phyloP scores from a whole-genome alignment of 306 rosid genomes.

The Urtica urens region DNA sequence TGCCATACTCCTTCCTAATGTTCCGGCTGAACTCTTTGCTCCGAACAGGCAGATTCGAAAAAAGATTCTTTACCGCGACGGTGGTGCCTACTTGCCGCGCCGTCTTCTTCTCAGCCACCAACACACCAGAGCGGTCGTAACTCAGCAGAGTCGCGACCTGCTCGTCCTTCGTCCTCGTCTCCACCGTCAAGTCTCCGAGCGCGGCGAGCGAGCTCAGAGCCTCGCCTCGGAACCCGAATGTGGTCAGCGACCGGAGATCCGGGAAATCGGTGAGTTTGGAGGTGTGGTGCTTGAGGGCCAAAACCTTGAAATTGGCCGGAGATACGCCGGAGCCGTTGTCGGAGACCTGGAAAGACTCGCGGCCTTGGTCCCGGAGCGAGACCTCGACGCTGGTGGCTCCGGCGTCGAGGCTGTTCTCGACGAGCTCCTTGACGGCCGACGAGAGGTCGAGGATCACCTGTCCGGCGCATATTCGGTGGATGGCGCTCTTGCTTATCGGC shows the following conservation, averaged over 20 bases:
- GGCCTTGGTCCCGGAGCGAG: constrained; percentile 57
- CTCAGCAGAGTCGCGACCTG: constrained; percentile 61
- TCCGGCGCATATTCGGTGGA: constrained; percentile 81
- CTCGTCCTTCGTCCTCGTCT: constrained; percentile 67
- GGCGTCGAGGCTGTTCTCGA: constrained; percentile 94
- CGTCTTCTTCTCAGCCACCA: constrained; percentile 61
- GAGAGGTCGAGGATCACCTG: constrained; percentile 90
- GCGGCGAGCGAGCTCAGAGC: constrained; percentile 85
- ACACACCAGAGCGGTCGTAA: constrained; percentile 60
- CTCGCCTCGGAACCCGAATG: constrained; percentile 96
- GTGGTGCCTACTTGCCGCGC: constrained; percentile 91
- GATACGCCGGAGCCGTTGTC: constrained; percentile 89
- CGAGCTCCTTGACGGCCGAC: constrained; percentile 93
- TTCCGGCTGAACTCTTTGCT: constrained; percentile 81
- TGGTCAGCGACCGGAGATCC: constrained; percentile 79
- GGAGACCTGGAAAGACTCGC: constrained; percentile 68
- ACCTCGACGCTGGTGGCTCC: constrained; percentile 78
- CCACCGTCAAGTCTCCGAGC: constrained; percentile 60
- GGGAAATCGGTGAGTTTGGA: constrained; percentile 67
- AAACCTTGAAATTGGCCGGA: constrained; percentile 64
- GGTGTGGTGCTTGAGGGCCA: constrained; percentile 76
- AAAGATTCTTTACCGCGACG: constrained; percentile 66
- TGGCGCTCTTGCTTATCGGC: constrained; percentile 54
- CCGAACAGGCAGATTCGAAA: constrained; percentile 71
- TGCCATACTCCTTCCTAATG: constrained; percentile 87